Percentiles rank a stretch among this genome's conserved stretches.
phyloP scores from a whole-genome alignment of 2,329 filamentous ascomycete species.

The Ceratocystis smalleyi region DNA sequence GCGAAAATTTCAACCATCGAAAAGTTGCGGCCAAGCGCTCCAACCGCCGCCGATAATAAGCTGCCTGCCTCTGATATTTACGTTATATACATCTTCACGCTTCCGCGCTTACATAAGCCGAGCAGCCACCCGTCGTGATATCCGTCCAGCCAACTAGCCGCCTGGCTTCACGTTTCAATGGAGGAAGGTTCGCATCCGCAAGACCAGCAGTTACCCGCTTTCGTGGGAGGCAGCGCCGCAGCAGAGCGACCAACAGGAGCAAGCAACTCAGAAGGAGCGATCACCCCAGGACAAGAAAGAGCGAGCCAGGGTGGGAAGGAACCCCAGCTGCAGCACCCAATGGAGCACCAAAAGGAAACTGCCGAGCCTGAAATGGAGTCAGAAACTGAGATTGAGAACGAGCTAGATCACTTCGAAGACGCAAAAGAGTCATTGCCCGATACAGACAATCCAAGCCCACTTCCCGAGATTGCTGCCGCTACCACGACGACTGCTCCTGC shows the following conservation, averaged over 20 bases:
- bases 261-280: too few species aligned
- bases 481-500: too few species aligned
- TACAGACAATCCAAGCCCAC: not conserved
- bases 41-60: not conserved
- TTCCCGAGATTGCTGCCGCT: too few species aligned
- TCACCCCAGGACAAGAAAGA: not conserved
- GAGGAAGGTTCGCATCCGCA: conserved; percentile 2
- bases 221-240: not conserved
- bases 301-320: not conserved
- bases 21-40: not conserved
- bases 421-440: conserved; percentile 12
- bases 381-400: conserved; percentile 5
- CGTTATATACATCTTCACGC: not conserved
- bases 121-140: not conserved
- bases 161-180: not conserved
- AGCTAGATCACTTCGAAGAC: conserved; percentile 9
- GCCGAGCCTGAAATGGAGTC: not conserved
- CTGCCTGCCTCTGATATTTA: not conserved
- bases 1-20: not conserved
- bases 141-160: not conserved
- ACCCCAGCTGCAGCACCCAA: not conserved
- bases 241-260: too few species aligned
- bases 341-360: not conserved
- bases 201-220: not conserved
- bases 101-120: not conserved